A percentile compares a stretch with the other conserved stretches of the same genome.
These are phyloP conservation scores for Tetradesmus lagerheimii DNA, from an alignment of 139 green algal genomes.

Conservation along the genomic window DNA sequence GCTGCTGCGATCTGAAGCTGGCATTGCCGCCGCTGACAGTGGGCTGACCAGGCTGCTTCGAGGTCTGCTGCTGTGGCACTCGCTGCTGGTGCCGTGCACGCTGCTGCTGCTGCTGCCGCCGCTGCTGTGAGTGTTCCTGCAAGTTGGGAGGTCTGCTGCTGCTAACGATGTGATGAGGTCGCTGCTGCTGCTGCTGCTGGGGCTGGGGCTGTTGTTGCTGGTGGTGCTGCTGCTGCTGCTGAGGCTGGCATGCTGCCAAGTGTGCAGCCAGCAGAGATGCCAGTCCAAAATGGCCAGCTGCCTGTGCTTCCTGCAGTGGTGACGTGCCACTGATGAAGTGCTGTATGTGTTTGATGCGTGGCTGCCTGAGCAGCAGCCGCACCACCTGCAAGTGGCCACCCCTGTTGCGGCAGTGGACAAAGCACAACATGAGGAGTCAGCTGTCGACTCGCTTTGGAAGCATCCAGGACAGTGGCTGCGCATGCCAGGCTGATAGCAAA, in stretches of 20 bases:
- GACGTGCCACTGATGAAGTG: not conserved
- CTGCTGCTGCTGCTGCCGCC: not conserved
- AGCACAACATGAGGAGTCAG: too few species aligned
- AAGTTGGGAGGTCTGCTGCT: not conserved
- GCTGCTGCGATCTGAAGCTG: not conserved
- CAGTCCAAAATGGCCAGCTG: not conserved
- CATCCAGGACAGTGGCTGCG: too few species aligned
- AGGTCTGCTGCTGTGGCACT: too few species aligned
- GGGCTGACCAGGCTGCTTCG: not conserved
- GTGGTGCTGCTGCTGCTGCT: constrained; percentile 17
- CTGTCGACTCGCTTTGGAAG: too few species aligned
- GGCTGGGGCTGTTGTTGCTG: not conserved
- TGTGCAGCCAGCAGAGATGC: not conserved
- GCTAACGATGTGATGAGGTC: not conserved
- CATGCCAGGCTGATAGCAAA: too few species aligned
- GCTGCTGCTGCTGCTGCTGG: not conserved
- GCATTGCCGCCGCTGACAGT: not conserved
- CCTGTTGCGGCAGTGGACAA: not conserved
- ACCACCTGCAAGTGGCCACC: constrained; percentile 11
- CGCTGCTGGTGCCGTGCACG: not conserved
- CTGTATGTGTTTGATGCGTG: constrained; percentile 24
- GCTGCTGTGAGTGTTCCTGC: not conserved
- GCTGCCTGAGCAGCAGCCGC: constrained; percentile 26
- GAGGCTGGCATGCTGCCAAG: not conserved
- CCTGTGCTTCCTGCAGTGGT: constrained; percentile 19